These are phyloP conservation scores for Phytophthora pinifolia DNA, from an alignment of 352 stramenopile genomes.

Conservation along the genomic window DNA sequence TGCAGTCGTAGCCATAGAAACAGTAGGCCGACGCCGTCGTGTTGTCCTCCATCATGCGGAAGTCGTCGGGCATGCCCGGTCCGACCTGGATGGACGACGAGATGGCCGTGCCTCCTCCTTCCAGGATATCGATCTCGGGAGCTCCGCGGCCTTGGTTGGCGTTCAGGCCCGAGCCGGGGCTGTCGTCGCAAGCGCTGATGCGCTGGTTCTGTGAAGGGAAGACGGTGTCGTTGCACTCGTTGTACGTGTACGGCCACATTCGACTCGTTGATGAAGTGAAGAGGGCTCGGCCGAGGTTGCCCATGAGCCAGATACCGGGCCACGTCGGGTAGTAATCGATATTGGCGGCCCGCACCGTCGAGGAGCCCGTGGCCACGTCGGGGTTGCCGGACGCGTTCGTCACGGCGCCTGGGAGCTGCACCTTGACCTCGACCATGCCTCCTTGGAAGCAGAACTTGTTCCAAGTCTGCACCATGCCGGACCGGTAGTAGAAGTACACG, in stretches of 20 bases:
- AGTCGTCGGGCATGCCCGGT: slow-evolving; percentile 61
- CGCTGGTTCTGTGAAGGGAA: slow-evolving; percentile 57
- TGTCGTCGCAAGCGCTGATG: slow-evolving; percentile 86
- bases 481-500: slow-evolving; percentile 45
- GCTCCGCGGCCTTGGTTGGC: slow-evolving; percentile 85
- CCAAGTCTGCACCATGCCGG: slow-evolving; percentile 88
- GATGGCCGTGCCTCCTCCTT: slow-evolving; percentile 76
- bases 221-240: slow-evolving; percentile 79
- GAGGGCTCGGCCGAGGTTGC: slow-evolving; percentile 93
- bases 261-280: slow-evolving; percentile 92
- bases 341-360: slow-evolving; percentile 15
- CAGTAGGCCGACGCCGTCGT: slow-evolving; percentile 28
- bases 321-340: slow-evolving; percentile 71
- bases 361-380: slow-evolving; percentile 34
- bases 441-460: slow-evolving; percentile 95
- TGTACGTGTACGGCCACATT: slow-evolving; percentile 95
- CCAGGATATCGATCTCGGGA: slow-evolving; percentile 95
- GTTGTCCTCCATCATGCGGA: slow-evolving; percentile 33
- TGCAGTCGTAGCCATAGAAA: slow-evolving; percentile 44
- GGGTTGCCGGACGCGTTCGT: slow-evolving; percentile 41
- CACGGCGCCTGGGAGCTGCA: slow-evolving; percentile 82
- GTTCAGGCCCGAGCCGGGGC: slow-evolving; percentile 92
- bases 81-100: slow-evolving; percentile 92
- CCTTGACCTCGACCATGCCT: slow-evolving; percentile 85
- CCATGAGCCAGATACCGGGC: slow-evolving; percentile 95